phyloP scores from a whole-genome alignment of 75 land plant genomes.

The Selaginella tamariscina region DNA sequence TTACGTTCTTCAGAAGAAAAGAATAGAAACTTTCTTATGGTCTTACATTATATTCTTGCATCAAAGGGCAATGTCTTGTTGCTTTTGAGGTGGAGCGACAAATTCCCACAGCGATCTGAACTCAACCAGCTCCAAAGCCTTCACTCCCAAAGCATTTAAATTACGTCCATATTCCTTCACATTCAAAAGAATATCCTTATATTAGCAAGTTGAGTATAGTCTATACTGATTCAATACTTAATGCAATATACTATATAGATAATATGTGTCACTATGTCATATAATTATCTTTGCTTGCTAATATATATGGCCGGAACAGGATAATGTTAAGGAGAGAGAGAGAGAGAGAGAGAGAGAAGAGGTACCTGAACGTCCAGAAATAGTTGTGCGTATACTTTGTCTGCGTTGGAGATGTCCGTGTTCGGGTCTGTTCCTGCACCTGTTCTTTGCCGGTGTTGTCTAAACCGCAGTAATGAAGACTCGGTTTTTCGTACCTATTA shows the following conservation, averaged over 20 bases:
- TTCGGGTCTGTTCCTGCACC: constrained; percentile 54
- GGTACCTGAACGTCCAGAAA: constrained; percentile 85
- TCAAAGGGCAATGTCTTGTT: constrained; percentile 11
- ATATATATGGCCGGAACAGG: constrained; percentile 1
- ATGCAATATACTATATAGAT: not conserved
- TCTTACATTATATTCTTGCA: too few relatives aligned
- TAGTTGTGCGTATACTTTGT: constrained; percentile 79
- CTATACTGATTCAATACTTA: not conserved
- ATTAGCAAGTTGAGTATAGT: too few relatives aligned
- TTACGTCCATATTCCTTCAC: constrained; percentile 82
- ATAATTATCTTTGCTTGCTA: not conserved
- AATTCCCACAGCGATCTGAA: constrained; percentile 77
- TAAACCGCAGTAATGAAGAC: constrained; percentile 55
- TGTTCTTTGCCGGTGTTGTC: constrained; percentile 50
- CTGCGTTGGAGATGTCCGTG: constrained; percentile 51
- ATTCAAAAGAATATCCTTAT: not conserved
- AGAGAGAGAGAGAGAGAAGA: not conserved
- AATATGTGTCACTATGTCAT: not conserved
- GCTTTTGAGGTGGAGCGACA: constrained; percentile 64
- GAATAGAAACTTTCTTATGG: not conserved
- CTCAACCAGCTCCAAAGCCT: constrained; percentile 49
- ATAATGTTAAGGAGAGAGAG: not conserved
- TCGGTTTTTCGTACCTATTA: constrained; percentile 72
- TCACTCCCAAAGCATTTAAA: constrained; percentile 58
- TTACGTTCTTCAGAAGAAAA: not conserved